These are phyloP conservation scores for Kodamaea arcana DNA, from an alignment of 1,139 yeast species.

Conservation along the genomic window DNA sequence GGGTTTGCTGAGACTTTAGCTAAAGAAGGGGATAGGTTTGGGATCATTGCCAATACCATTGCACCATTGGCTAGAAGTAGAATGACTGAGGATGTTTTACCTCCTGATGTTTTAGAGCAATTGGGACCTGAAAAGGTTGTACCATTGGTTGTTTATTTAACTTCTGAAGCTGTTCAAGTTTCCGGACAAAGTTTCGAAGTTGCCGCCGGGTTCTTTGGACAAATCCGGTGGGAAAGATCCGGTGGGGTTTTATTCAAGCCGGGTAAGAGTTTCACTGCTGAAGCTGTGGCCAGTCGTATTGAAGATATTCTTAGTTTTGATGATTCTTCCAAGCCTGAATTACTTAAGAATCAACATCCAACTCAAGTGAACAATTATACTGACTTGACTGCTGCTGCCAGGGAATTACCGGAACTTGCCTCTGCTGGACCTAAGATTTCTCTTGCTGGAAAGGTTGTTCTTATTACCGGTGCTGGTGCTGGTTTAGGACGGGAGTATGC, in stretches of 20 bases:
- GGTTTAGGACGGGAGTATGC: conserved; percentile 96
- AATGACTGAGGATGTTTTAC: conserved; percentile 90
- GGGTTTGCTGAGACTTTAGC: conserved; percentile 94
- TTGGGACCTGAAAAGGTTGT: conserved; percentile 86
- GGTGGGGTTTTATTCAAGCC: conserved; percentile 84
- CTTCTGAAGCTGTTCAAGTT: conserved; percentile 58
- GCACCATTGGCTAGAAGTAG: conserved; percentile 95
- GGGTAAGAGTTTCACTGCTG: conserved; percentile 75
- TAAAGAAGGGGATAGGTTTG: conserved; percentile 84
- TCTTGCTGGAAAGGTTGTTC: conserved; percentile 78
- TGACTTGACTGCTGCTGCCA: conserved; percentile 51
- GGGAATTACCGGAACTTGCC: conserved; percentile 53
- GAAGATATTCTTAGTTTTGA: conserved; percentile 61
- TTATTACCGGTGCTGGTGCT: conserved; percentile 94
- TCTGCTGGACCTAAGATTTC: conserved; percentile 49
- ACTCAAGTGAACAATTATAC: conserved; percentile 55
- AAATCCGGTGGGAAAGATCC: conserved; percentile 93
- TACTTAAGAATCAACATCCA: conserved; percentile 64
- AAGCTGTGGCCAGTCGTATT: conserved; percentile 71
- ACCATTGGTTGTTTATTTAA: conserved; percentile 78
- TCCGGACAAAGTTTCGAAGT: conserved; percentile 83
- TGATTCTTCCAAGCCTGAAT: conserved; percentile 48
- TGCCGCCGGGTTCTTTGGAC: conserved; percentile 92
- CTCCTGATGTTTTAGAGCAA: conserved; percentile 76
- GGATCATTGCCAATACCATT: conserved; percentile 79